phyloP scores from a whole-genome alignment of 83 land plant species.

The Picea mariana region DNA sequence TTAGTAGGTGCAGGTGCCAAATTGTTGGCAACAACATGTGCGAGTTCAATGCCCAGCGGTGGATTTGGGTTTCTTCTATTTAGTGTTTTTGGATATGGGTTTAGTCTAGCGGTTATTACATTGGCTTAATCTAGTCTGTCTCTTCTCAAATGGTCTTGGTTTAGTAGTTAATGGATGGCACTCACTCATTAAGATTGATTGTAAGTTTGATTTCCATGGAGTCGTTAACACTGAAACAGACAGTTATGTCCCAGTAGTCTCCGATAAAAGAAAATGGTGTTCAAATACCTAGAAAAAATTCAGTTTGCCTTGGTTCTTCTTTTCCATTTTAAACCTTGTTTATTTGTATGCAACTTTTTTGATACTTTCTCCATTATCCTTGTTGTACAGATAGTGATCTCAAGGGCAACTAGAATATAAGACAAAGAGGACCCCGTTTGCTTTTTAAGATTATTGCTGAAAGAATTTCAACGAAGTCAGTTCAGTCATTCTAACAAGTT shows the following conservation, averaged over 20 bases:
- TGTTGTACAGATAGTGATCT: background rate
- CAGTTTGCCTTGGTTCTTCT: background rate
- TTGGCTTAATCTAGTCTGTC: too few species aligned
- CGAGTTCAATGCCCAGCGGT: too few species aligned
- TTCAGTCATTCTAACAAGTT: too few species aligned
- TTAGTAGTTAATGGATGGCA: background rate
- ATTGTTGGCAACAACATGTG: too few species aligned
- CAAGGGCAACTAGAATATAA: background rate
- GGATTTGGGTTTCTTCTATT: too few species aligned
- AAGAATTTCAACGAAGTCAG: background rate
- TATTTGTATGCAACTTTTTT: background rate
- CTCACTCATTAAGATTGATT: background rate
- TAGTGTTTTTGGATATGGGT: too few species aligned
- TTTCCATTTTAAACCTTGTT: background rate
- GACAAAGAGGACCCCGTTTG: background rate
- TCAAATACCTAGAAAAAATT: background rate
- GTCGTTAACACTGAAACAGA: background rate
- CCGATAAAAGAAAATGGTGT: background rate
- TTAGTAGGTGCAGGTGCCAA: too few species aligned
- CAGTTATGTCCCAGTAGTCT: background rate
- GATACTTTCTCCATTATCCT: background rate
- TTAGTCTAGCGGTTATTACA: too few species aligned
- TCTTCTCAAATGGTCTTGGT: too few species aligned
- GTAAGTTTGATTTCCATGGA: background rate
- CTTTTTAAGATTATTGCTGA: background rate